A percentile compares a stretch with the other conserved stretches of the same genome.
Evolutionary conservation across 2,329 filamentous ascomycete species (phyloP).

Genomic region (Chaetomium olivaceum): DNA sequence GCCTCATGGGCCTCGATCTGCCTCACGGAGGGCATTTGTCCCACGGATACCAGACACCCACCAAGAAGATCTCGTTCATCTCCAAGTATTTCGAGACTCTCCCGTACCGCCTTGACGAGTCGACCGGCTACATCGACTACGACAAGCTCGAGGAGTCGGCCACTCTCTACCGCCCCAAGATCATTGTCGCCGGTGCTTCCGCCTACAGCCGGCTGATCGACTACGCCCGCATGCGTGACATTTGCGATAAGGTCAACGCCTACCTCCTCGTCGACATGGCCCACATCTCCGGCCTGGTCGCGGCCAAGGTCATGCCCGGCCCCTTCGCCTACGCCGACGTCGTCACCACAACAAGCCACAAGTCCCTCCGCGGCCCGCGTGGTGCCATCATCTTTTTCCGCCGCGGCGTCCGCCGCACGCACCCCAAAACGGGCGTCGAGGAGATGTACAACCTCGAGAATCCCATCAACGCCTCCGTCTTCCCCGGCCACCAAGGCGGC

Average conservation of each 20-base stretch:
- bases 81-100: constrained; percentile 99
- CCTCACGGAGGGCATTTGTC: constrained; percentile 95
- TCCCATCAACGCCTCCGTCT: constrained; percentile 94
- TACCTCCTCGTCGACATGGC: constrained; percentile 97
- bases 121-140: constrained; percentile 94
- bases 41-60: constrained; percentile 95
- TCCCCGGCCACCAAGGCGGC: constrained; percentile 96
- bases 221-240: constrained; percentile 87
- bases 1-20: constrained; percentile 94
- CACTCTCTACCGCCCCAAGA: constrained; percentile 87
- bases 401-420: constrained; percentile 80
- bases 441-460: constrained; percentile 86
- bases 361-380: constrained; percentile 90
- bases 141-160: constrained; percentile 85
- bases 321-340: constrained; percentile 91
- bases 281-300: constrained; percentile 92
- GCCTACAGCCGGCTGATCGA: constrained; percentile 96
- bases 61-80: constrained; percentile 93
- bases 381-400: constrained; percentile 99
- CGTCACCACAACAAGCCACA: constrained; percentile 97
- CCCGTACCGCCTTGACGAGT: constrained; percentile 87
- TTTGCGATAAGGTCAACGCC: constrained; percentile 86
- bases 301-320: constrained; percentile 85
- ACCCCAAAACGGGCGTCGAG: constrained; percentile 83
- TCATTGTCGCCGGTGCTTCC: constrained; percentile 91